These are phyloP conservation scores for Cryptococcus sp. DNA, from an alignment of 1,284 basidiomycete genomes.

Conservation along the genomic window DNA sequence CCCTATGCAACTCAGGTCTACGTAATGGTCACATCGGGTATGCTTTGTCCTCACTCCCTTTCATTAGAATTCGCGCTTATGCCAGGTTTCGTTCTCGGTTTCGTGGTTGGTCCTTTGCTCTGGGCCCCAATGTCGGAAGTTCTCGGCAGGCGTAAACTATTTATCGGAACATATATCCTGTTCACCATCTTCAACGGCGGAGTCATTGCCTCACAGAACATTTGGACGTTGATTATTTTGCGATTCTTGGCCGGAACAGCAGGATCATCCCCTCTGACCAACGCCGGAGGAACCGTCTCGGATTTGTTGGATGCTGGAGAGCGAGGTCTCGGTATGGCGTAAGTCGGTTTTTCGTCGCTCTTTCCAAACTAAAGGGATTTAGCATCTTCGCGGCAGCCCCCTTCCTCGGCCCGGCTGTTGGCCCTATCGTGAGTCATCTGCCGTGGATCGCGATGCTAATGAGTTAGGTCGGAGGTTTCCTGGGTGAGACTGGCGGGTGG, in stretches of 20 bases:
- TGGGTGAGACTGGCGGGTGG: constrained; percentile 43
- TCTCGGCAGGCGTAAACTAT: constrained; percentile 42
- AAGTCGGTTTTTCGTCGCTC: too few species aligned
- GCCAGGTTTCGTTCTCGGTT: constrained; percentile 19
- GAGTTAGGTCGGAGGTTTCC: constrained; percentile 43
- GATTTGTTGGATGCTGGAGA: constrained; percentile 47
- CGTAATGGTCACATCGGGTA: constrained; percentile 19
- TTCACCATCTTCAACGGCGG: constrained; percentile 50
- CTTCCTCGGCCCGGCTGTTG: constrained; percentile 48
- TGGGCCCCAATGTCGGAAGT: constrained; percentile 37
- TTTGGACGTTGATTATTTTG: constrained; percentile 48
- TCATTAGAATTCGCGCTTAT: background rate
- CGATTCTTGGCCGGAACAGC: constrained; percentile 49
- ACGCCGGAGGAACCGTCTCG: constrained; percentile 49
- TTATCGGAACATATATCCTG: constrained; percentile 45
- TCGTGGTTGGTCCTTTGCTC: constrained; percentile 11
- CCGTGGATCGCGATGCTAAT: constrained; percentile 14
- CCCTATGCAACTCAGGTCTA: constrained; percentile 18
- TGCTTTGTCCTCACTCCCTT: background rate
- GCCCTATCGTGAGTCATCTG: constrained; percentile 34
- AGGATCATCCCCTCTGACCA: constrained; percentile 48
- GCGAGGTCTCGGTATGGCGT: constrained; percentile 38
- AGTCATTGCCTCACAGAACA: constrained; percentile 43
- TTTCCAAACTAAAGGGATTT: too few species aligned
- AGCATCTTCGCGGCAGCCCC: constrained; percentile 44